Evolutionary conservation across 345 rosid species (phyloP).

Genomic region (Psidium friedrichsthalianum): DNA sequence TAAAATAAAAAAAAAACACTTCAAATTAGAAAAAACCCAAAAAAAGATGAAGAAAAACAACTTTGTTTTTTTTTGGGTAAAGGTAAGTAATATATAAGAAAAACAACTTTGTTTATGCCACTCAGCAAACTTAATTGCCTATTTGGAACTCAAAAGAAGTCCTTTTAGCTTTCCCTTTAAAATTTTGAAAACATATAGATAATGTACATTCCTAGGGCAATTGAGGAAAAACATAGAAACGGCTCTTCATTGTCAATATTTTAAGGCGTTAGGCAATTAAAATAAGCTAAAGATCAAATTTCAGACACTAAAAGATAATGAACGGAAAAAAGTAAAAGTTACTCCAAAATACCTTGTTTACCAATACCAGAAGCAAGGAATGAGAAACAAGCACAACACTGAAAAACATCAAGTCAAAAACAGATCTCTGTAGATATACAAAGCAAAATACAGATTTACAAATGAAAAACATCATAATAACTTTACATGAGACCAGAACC

Average conservation of each 20-base stretch:
- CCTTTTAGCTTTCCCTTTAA: not conserved
- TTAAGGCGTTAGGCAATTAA: not conserved
- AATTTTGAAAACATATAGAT: not conserved
- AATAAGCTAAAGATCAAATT: not conserved
- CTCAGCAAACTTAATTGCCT: not conserved
- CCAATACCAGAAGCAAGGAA: not conserved
- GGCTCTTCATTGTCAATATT: not conserved
- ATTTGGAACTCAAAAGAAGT: not conserved
- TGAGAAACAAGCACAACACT: not conserved
- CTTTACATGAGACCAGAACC: not conserved
- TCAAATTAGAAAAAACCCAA: not conserved
- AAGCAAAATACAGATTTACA: not conserved
- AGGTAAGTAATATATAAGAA: too few relatives aligned
- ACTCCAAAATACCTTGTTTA: not conserved
- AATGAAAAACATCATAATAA: too few relatives aligned
- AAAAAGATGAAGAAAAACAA: not conserved
- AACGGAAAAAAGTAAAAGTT: not conserved
- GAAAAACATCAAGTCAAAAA: not conserved
- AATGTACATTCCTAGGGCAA: not conserved
- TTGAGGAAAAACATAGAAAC: not conserved
- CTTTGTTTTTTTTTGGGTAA: too few relatives aligned
- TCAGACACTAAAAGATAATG: not conserved
- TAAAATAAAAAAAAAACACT: too few relatives aligned
- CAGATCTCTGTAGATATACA: not conserved
- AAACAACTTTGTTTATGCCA: not conserved